Base-by-base conservation (phyloP, 164 flowering plant genomes). In the Liriodendron chinense region DNA sequence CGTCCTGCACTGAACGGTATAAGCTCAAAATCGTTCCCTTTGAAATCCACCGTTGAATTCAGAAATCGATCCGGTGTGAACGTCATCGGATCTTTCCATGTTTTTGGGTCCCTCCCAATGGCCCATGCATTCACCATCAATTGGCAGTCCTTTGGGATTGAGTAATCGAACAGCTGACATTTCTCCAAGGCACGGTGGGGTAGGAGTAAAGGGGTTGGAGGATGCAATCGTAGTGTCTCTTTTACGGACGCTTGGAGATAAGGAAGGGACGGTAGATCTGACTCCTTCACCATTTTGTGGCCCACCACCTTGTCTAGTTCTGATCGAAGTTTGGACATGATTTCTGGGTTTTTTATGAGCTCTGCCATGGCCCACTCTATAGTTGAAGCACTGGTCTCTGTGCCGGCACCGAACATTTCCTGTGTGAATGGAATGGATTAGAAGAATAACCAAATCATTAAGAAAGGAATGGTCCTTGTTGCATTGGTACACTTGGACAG, bases 301-400 rank as follows among this genome's bases (percentile, higher is more conserved):
- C 77, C 78, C 25, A 68, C 64, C 47, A 53, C 48, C 3, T 4
- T 34, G 21, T 56, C 48, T 34, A 74, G 12, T 34, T 74, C 76
- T 10, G 12, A 13, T 14, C 70, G 61, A 56, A 74, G 28, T 23
- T 10, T 68, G 18, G 50, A 18, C 66, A 50, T 67, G 16, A 68
- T 57, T 1, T 21, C 8, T n/a, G 81, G 78, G 70, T 79, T 82
- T 34, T 76, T 82, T 0, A 76, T 81, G 24, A 81, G 74, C 70
- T 81, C 83, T 2, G 82, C 73, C 23, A 82, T 59, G 8, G 85
- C 79, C 85, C 85, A 82, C 56, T 82, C 85, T 2, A 78, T 69
- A 6, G 82, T 75, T 18, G 81, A 70, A 16, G 81, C 69, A 21
- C 50, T 76, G 0, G 82, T 75, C 21, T 82, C 82, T 12, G 85